Base-by-base conservation (phyloP, 2,329 filamentous ascomycete species). In the Claviceps arundinis region DNA sequence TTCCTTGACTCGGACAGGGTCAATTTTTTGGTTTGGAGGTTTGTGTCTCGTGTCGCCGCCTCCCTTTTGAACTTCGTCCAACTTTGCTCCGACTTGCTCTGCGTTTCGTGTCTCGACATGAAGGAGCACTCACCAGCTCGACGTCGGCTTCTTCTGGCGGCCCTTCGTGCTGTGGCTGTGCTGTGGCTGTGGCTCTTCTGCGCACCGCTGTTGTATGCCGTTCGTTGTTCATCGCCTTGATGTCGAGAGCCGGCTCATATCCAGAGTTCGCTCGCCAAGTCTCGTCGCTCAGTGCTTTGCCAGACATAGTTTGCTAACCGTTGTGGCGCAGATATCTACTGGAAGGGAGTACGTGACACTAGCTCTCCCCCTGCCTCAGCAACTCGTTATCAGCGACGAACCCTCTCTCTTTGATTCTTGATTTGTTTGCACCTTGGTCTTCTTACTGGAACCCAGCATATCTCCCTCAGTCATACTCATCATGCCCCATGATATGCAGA, bases 1-100 rank as follows among this genome's bases (percentile, higher is more conserved):
- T 73, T 74, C 64, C 73, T 84, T 62, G 77, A 82, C 74, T 82
- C 78, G 59, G 75, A 84, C 68, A 75, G 78, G 73, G 72, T 84
- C 74, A 84, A 84, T 73, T 84, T 80, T 74, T 75, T 84, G 67
- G 75, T 84, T 65, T 84, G 81, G 81, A 82, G 79, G 81, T 84
- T 74, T 68, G 80, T 76, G 62, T 58, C 30, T 30, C 4, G 42
- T 42, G 8, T 30, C 42, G 60, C 58, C 55, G 55, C 56, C 50
- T 50, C 51, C 56, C 55, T 50, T 57, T 22, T 37, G n/a, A 16
- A 16, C 6, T 14, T 11, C 17, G 3, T 50, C 19, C 48, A 17
- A 9, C 16, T 13, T 14, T 11, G 13, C 14, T 50, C 30, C 48
- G 24, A 9, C 16, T 13, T 17, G 17, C 30, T 24, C n/a, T 42